A percentile compares a stretch with the other conserved stretches of the same genome.
Conservation (phyloP, 2,329 filamentous ascomycete species). For the Metarhizium humberi region DNA sequence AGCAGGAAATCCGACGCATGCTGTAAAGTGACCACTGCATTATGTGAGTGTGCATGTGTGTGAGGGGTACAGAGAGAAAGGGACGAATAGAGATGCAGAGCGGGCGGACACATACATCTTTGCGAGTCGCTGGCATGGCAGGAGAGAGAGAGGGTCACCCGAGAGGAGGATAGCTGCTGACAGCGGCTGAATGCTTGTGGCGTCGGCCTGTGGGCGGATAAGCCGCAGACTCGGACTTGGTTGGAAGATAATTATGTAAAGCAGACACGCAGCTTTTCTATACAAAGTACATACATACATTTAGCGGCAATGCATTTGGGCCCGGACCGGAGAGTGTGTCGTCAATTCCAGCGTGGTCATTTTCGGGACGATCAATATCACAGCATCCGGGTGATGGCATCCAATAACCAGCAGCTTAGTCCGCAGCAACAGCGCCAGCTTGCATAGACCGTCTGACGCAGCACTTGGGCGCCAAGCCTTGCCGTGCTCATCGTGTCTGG, state of each 20-base stretch:
- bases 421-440: no score
- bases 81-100: neutral
- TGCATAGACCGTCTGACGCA: no score
- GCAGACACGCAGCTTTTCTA: neutral
- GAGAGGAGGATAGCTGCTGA: neutral
- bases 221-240: neutral
- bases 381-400: neutral
- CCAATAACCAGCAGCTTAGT: neutral
- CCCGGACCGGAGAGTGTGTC: neutral
- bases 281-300: neutral
- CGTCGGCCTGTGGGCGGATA: neutral
- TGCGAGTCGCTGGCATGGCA: neutral
- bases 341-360: neutral
- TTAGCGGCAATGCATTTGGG: neutral
- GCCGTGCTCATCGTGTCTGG: no score
- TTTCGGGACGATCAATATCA: no score
- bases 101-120: neutral
- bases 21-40: slow-evolving; percentile 8
- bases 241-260: neutral
- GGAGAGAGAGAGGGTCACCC: neutral
- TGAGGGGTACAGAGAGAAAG: neutral
- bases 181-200: neutral
- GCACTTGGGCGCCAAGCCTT: no score
- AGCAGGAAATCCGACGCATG: slow-evolving; percentile 86
- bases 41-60: neutral